Conservation (phyloP, 495 filamentous ascomycete genomes). For the Umbilicaria muhlenbergii region DNA sequence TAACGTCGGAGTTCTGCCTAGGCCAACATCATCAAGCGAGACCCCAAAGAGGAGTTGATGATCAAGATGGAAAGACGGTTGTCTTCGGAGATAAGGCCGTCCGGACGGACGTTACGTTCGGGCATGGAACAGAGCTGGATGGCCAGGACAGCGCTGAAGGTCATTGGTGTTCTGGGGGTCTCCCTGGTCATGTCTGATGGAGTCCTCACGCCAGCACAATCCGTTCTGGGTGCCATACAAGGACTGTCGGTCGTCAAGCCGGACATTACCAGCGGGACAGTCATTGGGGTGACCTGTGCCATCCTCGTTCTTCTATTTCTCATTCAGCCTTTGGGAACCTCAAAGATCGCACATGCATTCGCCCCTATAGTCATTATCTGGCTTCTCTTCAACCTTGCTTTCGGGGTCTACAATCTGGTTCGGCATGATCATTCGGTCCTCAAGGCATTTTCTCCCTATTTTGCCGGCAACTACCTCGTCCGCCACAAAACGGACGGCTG, state of each 20-base stretch:
- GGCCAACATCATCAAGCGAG: slow-evolving; percentile 39
- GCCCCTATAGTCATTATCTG: slow-evolving; percentile 62
- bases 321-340: slow-evolving; percentile 55
- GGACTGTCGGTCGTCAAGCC: slow-evolving; percentile 37
- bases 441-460: slow-evolving; percentile 53
- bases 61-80: slow-evolving; percentile 45
- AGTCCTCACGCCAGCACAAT: slow-evolving; percentile 53
- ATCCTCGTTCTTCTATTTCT: slow-evolving; percentile 54
- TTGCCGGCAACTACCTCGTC: slow-evolving; percentile 43
- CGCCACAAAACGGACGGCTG: slow-evolving; percentile 47
- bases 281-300: slow-evolving; percentile 52
- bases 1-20: slow-evolving; percentile 6
- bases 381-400: slow-evolving; percentile 49
- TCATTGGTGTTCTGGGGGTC: slow-evolving; percentile 55
- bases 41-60: slow-evolving; percentile 37
- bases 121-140: slow-evolving; percentile 40
- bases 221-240: slow-evolving; percentile 55
- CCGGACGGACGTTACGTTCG: slow-evolving; percentile 35
- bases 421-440: slow-evolving; percentile 49
- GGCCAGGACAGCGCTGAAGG: slow-evolving; percentile 38
- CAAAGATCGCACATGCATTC: slow-evolving; percentile 46
- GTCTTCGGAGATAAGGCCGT: slow-evolving; percentile 34
- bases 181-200: slow-evolving; percentile 57
- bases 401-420: slow-evolving; percentile 56
- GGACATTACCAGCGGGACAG: slow-evolving; percentile 27